A percentile compares a stretch with the other conserved stretches of the same genome.
These are phyloP conservation scores for Closterium sp. DNA, from an alignment of 139 green algal genomes.

Conservation along the genomic window DNA sequence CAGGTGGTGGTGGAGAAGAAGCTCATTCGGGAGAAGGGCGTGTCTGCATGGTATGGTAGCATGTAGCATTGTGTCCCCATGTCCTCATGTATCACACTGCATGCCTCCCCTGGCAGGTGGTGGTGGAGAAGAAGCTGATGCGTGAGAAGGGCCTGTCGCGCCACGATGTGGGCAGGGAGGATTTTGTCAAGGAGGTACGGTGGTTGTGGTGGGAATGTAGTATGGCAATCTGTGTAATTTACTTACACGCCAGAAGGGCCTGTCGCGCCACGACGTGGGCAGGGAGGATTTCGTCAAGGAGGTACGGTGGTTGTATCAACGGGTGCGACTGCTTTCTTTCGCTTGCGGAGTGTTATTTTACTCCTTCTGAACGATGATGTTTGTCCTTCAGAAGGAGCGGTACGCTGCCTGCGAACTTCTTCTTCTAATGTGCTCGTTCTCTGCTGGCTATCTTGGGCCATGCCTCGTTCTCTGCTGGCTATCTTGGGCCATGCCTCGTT, in stretches of 20 bases:
- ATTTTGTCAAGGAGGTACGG: conserved; percentile 77
- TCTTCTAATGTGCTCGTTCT: too few species aligned
- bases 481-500: too few species aligned
- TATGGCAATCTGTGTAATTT: conserved; percentile 97
- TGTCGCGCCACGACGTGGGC: conserved; percentile 91
- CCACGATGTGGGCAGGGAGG: conserved; percentile 91
- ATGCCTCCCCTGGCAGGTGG: conserved; percentile 85
- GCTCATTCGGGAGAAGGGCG: conserved; percentile 18
- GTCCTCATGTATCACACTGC: too few species aligned
- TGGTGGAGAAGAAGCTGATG: conserved; percentile 96
- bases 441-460: too few species aligned
- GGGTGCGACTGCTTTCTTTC: too few species aligned
- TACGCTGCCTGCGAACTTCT: too few species aligned
- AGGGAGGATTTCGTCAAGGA: conserved; percentile 88
- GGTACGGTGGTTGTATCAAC: conserved; percentile 46
- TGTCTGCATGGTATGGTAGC: too few species aligned
- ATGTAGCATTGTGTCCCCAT: too few species aligned
- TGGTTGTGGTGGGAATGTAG: neutral
- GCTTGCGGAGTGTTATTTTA: too few species aligned
- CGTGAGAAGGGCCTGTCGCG: conserved; percentile 73
- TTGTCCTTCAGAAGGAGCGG: too few species aligned
- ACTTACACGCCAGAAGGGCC: conserved; percentile 70
- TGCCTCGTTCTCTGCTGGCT: too few species aligned
- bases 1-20: neutral
- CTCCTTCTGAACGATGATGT: too few species aligned